Conservation (phyloP, 1,284 basidiomycete species). For the Phylloporus gajari region DNA sequence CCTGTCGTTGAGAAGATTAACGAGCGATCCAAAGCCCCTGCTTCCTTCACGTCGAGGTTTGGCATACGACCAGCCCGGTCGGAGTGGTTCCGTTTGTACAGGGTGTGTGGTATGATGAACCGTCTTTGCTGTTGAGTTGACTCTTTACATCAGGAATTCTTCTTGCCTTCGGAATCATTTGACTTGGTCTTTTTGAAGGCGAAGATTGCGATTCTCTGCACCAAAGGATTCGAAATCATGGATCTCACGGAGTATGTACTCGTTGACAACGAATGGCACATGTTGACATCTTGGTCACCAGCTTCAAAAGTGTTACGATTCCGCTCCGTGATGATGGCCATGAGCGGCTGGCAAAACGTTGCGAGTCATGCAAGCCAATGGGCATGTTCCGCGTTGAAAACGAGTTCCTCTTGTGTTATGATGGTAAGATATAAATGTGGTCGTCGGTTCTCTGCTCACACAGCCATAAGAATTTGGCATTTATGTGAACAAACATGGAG, state of each 20-base stretch:
- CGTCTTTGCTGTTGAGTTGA: conserved; percentile 8
- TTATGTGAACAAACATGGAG: conserved; percentile 89
- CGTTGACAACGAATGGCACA: too few relatives aligned
- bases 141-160: conserved; percentile 73
- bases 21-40: conserved; percentile 74
- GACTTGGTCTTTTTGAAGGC: conserved; percentile 92
- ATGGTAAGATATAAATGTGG: conserved; percentile 64
- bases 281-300: conserved; percentile 42
- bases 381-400: conserved; percentile 93
- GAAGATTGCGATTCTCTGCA: conserved; percentile 90
- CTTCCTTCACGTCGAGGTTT: conserved; percentile 75
- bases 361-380: conserved; percentile 84
- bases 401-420: conserved; percentile 93
- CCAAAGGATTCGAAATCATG: conserved; percentile 98
- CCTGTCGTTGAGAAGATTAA: conserved; percentile 89
- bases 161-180: conserved; percentile 88
- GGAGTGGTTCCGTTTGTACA: conserved; percentile 93
- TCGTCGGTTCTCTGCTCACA: conserved; percentile 20
- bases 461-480: conserved; percentile 85
- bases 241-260: conserved; percentile 83
- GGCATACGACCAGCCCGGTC: conserved; percentile 80
- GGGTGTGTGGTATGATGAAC: conserved; percentile 55
- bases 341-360: conserved; percentile 80
- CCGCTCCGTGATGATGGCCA: conserved; percentile 81
- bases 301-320: conserved; percentile 90